Conservation (phyloP, 306 rosid species). For the Lupinus albus region DNA sequence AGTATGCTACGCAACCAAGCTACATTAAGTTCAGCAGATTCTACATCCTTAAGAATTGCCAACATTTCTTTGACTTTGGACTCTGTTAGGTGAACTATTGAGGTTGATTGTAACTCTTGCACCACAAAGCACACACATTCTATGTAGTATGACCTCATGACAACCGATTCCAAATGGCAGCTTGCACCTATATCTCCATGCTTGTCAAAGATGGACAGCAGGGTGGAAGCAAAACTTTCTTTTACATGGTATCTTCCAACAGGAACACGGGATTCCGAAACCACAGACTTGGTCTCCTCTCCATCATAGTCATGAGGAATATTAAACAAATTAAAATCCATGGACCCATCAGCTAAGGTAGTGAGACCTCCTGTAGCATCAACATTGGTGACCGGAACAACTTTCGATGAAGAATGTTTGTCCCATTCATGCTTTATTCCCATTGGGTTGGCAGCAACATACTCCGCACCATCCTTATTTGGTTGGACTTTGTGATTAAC, state of each 20-base stretch:
- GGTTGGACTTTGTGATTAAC: constrained; percentile 44
- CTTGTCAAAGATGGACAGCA: constrained; percentile 64
- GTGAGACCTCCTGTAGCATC: constrained; percentile 39
- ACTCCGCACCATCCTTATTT: constrained; percentile 25
- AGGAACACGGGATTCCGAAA: constrained; percentile 70
- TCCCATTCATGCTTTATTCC: constrained; percentile 38
- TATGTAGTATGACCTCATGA: constrained; percentile 80
- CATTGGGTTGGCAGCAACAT: background rate
- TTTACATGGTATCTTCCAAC: constrained; percentile 86
- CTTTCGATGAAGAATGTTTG: constrained; percentile 36
- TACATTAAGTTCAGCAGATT: constrained; percentile 68
- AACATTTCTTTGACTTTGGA: constrained; percentile 68
- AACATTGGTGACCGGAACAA: constrained; percentile 41
- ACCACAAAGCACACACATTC: constrained; percentile 86
- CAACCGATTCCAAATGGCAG: constrained; percentile 82
- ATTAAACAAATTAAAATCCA: constrained; percentile 57
- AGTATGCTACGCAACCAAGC: constrained; percentile 69
- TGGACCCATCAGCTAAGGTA: constrained; percentile 44
- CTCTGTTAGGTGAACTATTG: constrained; percentile 56
- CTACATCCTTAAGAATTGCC: constrained; percentile 87
- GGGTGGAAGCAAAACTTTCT: constrained; percentile 72
- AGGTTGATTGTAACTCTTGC: constrained; percentile 68
- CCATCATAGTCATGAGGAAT: constrained; percentile 46
- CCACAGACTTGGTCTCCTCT: constrained; percentile 58
- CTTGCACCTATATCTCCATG: constrained; percentile 80